Evolutionary conservation across 306 rosid species (phyloP).

Genomic region (Lotus japonicus): DNA sequence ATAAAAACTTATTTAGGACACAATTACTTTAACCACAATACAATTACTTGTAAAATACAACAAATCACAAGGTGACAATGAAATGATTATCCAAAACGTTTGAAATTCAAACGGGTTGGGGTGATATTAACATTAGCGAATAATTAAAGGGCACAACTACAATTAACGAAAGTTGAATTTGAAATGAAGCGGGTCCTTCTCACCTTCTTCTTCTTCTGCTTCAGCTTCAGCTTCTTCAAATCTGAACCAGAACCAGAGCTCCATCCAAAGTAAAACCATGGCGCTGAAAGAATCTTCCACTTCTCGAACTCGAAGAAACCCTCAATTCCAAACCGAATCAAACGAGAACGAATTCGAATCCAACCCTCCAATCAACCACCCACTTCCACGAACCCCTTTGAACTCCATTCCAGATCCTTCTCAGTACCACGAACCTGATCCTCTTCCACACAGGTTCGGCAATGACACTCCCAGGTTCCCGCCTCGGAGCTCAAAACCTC

Average conservation of each 20-base stretch:
- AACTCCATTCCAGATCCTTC: conserved; percentile 73
- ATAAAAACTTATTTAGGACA: no score
- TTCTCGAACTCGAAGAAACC: conserved; percentile 13
- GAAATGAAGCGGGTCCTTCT: conserved; percentile 42
- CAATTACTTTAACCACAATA: no score
- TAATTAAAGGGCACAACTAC: conserved; percentile 9
- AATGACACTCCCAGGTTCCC: conserved; percentile 37
- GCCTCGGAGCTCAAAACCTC: conserved; percentile 36
- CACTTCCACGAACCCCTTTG: conserved; percentile 73
- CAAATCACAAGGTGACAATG: no score
- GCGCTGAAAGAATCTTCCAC: conserved; percentile 35
- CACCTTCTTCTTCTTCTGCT: background rate
- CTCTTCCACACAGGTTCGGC: conserved; percentile 32
- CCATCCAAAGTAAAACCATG: background rate
- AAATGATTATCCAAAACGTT: background rate
- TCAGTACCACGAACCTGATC: conserved; percentile 37
- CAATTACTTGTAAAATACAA: no score
- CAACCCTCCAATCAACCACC: conserved; percentile 30
- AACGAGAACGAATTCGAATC: conserved; percentile 66
- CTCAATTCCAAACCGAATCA: conserved; percentile 23
- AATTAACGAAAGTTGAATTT: conserved; percentile 27
- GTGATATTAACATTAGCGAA: conserved; percentile 4
- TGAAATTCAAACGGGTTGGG: conserved; percentile 25
- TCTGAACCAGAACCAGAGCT: background rate
- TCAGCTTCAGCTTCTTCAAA: background rate